These are phyloP conservation scores for Argentina anserina DNA, from an alignment of 306 rosid genomes.

Conservation along the genomic window DNA sequence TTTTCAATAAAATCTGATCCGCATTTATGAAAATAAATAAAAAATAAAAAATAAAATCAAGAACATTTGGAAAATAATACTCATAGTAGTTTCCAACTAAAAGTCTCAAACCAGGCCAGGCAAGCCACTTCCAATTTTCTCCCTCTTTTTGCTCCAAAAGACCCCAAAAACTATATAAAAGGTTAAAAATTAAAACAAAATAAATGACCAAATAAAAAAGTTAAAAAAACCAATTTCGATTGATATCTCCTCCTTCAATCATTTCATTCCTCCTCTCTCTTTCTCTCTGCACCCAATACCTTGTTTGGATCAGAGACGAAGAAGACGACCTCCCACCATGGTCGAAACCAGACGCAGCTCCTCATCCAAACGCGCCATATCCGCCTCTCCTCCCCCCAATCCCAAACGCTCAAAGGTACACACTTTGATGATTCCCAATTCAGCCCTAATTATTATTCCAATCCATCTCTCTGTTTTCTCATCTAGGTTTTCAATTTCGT, in stretches of 20 bases:
- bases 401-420: conserved; percentile 81
- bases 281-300: conserved; percentile 16
- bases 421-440: background rate
- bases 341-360: conserved; percentile 94
- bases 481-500: conserved; percentile 14
- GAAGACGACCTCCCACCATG: conserved; percentile 41
- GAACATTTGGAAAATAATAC: background rate
- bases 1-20: background rate
- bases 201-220: conserved; percentile 1
- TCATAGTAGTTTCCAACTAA: background rate
- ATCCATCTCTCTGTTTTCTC: background rate
- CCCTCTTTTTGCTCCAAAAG: background rate
- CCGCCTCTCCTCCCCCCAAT: conserved; percentile 65
- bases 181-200: background rate
- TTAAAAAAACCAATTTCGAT: background rate
- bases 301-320: conserved; percentile 47
- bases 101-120: background rate
- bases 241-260: conserved; percentile 27
- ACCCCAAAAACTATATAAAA: background rate
- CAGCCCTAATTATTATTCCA: background rate
- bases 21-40: background rate
- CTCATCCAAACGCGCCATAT: conserved; percentile 73
- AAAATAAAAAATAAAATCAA: background rate
- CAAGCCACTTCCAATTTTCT: background rate
- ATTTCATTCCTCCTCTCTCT: conserved; percentile 24